Base-by-base conservation (phyloP, 2,329 filamentous ascomycete genomes). In the Alternaria dauci region DNA sequence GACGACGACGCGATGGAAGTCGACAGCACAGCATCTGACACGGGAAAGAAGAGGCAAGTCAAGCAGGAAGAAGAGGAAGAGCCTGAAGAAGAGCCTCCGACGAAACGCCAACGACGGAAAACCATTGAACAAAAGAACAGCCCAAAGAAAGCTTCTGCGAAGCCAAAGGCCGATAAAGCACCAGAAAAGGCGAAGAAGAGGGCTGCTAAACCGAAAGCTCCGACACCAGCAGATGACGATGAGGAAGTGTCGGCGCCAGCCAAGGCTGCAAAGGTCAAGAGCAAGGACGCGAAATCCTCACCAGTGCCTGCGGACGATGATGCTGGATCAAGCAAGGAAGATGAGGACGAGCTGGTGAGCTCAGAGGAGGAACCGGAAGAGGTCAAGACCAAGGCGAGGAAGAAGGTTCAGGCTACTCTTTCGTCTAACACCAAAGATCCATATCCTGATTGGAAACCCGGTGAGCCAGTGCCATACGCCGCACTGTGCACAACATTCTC, bases 401-500 rank as follows among this genome's bases (percentile, higher is more conserved):
- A 94, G 77, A 92, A 92, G 77, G 87, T 94, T 11, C 93, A 97
- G 76, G 88, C 88, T 8, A 91, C 89, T 48, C 81, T 97, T 59
- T 89, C 89, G 73, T 82, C 86, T 18, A 87, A 85, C 52, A 83
- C 80, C 39, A 91, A 93, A 67, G 91, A 96, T 71, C 89, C 91
- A n/a, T 98, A 94, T 78, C 94, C 94, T 0, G 94, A 99, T 79
- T 99, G 95, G 95, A 91, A 93, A 76, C 82, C 91, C 47, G 94
- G 94, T 47, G 87, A 91, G 48, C 92, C 94, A 11, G 94, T 97
- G 1, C 95, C 95, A 0, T 99, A 98, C 72, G 94, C 93, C 26
- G 95, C 95, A 12, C 85, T 99, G 8, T 98, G 95, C 79, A 93
- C 89, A 11, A 98, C 95, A 0, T 98, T 98, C 72, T 97, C 94